These are phyloP conservation scores for Phalaenopsis hybrid DNA, from an alignment of 116 monocot genomes.

Conservation along the genomic window DNA sequence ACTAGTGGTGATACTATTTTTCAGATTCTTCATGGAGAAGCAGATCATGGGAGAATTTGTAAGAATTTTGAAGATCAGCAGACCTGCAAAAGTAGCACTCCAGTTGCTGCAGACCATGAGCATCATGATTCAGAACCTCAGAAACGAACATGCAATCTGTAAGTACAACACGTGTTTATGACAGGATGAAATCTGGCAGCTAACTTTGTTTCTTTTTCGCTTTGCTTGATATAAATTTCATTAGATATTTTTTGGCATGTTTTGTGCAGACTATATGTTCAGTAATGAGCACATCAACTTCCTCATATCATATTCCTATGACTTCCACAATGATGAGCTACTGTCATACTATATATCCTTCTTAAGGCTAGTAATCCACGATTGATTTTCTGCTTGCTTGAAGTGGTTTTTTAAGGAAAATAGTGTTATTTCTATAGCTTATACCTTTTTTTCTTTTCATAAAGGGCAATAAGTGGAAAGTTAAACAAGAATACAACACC, in stretches of 20 bases:
- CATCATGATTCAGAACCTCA: conserved; percentile 96
- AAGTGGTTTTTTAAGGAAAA: neutral
- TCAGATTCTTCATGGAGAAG: conserved; percentile 95
- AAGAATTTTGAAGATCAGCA: conserved; percentile 72
- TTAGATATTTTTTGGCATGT: conserved; percentile 11
- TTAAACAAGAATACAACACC: conserved; percentile 86
- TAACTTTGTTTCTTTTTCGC: neutral
- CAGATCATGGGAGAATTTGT: conserved; percentile 96
- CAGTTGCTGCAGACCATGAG: conserved; percentile 96
- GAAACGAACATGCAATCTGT: conserved; percentile 94
- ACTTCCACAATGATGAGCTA: conserved; percentile 86
- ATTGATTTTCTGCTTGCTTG: neutral
- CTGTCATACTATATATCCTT: conserved; percentile 96
- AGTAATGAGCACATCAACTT: conserved; percentile 94
- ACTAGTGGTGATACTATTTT: conserved; percentile 8
- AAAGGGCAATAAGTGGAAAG: conserved; percentile 98
- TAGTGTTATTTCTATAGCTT: conserved; percentile 4
- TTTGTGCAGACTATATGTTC: conserved; percentile 87
- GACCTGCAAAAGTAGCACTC: conserved; percentile 55
- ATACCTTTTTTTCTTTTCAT: conserved; percentile 13
- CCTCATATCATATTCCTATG: conserved; percentile 84
- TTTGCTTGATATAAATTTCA: neutral
- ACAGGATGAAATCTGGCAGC: neutral
- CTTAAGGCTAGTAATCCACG: conserved; percentile 47
- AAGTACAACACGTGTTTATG: conserved; percentile 23